Percentiles rank a stretch among this genome's conserved stretches.
phyloP scores from a whole-genome alignment of 345 rosid species.

The Hibiscus mutabilis region DNA sequence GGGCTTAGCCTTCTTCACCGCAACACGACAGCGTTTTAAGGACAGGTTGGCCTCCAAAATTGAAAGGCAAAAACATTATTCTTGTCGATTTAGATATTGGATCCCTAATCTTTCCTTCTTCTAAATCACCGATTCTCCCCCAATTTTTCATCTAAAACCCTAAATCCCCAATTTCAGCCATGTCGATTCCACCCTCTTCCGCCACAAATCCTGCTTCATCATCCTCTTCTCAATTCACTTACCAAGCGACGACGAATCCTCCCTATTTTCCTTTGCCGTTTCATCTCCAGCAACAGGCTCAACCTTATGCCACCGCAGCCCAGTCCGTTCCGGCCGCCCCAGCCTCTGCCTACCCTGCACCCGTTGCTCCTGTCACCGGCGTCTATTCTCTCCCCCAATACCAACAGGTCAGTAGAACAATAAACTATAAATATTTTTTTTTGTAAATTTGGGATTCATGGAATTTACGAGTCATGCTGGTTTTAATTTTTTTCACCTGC shows the following conservation, averaged over 20 bases:
- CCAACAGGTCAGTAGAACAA: constrained; percentile 48
- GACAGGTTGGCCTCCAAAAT: background rate
- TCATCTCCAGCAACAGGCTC: constrained; percentile 15
- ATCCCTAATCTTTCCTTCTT: background rate
- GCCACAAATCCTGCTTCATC: constrained; percentile 1
- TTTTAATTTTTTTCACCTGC: background rate
- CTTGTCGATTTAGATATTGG: background rate
- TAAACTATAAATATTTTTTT: background rate
- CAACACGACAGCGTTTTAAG: background rate
- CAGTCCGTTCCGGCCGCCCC: background rate
- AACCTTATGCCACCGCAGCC: background rate
- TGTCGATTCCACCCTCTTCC: constrained; percentile 11
- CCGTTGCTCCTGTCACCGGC: constrained; percentile 43
- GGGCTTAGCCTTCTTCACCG: background rate
- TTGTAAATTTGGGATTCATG: background rate
- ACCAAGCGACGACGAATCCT: constrained; percentile 4
- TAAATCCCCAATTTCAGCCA: background rate
- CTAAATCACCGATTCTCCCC: background rate
- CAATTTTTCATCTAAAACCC: background rate
- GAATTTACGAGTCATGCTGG: background rate
- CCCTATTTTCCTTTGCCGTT: constrained; percentile 13
- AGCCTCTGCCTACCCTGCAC: constrained; percentile 36
- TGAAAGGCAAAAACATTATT: background rate
- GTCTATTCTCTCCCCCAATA: constrained; percentile 73
- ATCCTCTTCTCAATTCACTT: constrained; percentile 11